A percentile compares a stretch with the other conserved stretches of the same genome.
These are phyloP conservation scores for Tuber calosporum DNA, from an alignment of 495 filamentous ascomycete species.

Conservation along the genomic window DNA sequence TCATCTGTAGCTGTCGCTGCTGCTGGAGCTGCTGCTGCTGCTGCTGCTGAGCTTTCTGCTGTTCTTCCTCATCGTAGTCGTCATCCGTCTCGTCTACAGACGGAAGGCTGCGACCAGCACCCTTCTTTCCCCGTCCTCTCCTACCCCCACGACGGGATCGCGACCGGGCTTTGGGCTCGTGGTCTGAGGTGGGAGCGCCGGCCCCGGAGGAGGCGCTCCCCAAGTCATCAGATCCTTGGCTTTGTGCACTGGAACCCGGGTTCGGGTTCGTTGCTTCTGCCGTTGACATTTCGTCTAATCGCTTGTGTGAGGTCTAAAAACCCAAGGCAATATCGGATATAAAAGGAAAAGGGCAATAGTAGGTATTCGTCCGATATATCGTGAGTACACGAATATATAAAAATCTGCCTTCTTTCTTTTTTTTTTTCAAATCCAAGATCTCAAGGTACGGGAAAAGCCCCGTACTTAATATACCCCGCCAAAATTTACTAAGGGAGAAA, in stretches of 20 bases:
- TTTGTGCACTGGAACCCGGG: neutral
- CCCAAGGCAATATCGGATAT: neutral
- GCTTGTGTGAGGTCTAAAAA: neutral
- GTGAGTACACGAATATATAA: neutral
- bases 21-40: constrained; percentile 23
- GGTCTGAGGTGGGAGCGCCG: constrained; percentile 6
- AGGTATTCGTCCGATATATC: neutral
- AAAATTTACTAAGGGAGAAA: neutral
- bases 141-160: constrained; percentile 21
- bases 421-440: neutral
- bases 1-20: constrained; percentile 18
- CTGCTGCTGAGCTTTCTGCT: constrained; percentile 21
- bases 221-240: neutral
- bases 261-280: constrained; percentile 20
- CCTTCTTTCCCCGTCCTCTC: constrained; percentile 16
- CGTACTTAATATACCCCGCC: neutral
- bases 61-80: constrained; percentile 38
- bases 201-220: constrained; percentile 14
- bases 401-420: neutral
- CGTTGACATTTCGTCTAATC: constrained; percentile 11
- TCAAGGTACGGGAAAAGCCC: neutral
- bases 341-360: neutral
- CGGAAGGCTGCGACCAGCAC: neutral
- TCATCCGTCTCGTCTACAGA: constrained; percentile 21
- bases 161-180: constrained; percentile 1